phyloP scores from a whole-genome alignment of 225 moss, liverwort and hornwort genomes.

The Climacium dendroides region DNA sequence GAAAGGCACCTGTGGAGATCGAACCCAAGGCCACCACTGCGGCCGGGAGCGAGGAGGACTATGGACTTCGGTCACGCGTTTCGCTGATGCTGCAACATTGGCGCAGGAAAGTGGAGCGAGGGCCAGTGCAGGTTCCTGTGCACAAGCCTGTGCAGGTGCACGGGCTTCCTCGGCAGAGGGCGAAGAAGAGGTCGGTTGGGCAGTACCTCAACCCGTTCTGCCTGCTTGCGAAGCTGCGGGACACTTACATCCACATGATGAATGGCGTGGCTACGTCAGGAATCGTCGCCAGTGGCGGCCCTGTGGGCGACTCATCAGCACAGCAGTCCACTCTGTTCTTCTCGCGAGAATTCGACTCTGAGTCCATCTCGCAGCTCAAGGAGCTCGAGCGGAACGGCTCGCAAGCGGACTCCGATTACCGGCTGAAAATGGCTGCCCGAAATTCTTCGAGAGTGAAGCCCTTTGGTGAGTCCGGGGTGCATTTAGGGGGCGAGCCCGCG shows the following conservation, averaged over 20 bases:
- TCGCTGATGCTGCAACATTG: conserved; percentile 5
- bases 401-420: conserved; percentile 3
- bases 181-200: background rate
- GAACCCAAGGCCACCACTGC: background rate
- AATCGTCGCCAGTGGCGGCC: conserved; percentile 3
- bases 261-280: conserved; percentile 21
- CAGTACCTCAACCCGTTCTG: conserved; percentile 13
- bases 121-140: conserved; percentile 1
- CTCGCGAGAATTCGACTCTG: conserved; percentile 30
- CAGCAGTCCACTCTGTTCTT: conserved; percentile 9
- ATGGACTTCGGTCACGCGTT: background rate
- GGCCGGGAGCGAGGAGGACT: background rate
- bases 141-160: conserved; percentile 26
- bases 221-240: conserved; percentile 22
- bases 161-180: background rate
- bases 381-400: conserved; percentile 18
- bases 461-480: background rate
- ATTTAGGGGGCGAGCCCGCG: background rate
- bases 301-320: background rate
- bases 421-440: background rate
- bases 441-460: conserved; percentile 13
- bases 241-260: conserved; percentile 32
- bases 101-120: background rate
- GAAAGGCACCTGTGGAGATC: background rate
- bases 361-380: conserved; percentile 1